These are phyloP conservation scores for Ricinus communis DNA, from an alignment of 345 rosid genomes.

Conservation along the genomic window DNA sequence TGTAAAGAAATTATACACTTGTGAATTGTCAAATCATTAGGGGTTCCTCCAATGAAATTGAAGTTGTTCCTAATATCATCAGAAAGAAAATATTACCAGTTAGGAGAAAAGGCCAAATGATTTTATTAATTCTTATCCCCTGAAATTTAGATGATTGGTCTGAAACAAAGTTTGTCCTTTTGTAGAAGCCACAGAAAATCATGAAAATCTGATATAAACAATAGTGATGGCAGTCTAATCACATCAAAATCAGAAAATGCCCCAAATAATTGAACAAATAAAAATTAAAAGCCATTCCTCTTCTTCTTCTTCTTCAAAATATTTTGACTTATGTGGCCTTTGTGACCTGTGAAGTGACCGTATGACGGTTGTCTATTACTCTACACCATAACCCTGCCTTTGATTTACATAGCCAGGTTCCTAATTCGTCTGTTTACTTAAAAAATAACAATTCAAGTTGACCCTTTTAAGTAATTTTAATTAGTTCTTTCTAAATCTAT, in stretches of 20 bases:
- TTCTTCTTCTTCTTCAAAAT: not conserved
- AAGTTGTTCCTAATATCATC: not conserved
- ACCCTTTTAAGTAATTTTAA: no score
- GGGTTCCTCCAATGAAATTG: not conserved
- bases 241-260: constrained; percentile 9
- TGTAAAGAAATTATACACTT: not conserved
- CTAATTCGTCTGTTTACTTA: no score
- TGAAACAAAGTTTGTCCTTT: constrained; percentile 8
- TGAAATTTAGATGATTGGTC: not conserved
- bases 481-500: no score
- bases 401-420: no score
- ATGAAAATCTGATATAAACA: not conserved
- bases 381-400: no score
- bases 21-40: not conserved
- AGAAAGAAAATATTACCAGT: not conserved
- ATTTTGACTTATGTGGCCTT: not conserved
- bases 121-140: not conserved
- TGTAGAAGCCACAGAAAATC: not conserved
- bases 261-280: not conserved
- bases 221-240: constrained; percentile 6
- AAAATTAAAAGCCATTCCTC: not conserved
- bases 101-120: constrained; percentile 3
- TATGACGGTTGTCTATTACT: not conserved
- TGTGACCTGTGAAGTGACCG: not conserved
- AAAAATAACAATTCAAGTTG: no score